Conservation (phyloP, 306 rosid genomes). For the Trifolium fragiferum region DNA sequence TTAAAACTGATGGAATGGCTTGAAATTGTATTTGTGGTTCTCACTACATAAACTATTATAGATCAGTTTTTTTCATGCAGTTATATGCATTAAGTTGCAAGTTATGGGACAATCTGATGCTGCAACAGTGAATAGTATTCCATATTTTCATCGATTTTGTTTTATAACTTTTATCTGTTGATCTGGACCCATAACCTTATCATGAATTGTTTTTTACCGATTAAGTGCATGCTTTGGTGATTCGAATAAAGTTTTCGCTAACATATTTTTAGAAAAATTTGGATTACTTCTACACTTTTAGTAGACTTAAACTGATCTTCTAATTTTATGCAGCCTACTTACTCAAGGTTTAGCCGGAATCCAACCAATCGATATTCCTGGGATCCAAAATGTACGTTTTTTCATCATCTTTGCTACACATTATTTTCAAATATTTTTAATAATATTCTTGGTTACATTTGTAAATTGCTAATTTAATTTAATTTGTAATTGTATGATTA, state of each 20-base stretch:
- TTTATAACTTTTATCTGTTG: conserved; percentile 16
- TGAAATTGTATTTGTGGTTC: conserved; percentile 7
- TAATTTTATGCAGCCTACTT: conserved; percentile 54
- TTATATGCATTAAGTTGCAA: conserved; percentile 5
- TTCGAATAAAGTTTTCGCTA: not conserved
- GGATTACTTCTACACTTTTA: conserved; percentile 12
- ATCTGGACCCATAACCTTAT: not conserved
- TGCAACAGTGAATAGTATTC: conserved; percentile 11
- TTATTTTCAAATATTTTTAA: not conserved
- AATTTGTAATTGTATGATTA: conserved; percentile 17
- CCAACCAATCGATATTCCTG: conserved; percentile 63
- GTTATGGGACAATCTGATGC: conserved; percentile 1
- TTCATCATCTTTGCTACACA: not conserved
- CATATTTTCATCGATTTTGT: conserved; percentile 7
- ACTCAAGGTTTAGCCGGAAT: conserved; percentile 77
- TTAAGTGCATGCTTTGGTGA: not conserved
- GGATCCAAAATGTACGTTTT: conserved; percentile 61
- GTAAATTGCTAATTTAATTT: conserved; percentile 25
- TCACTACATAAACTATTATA: conserved; percentile 4
- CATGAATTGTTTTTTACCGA: conserved; percentile 4
- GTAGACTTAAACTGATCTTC: conserved; percentile 26
- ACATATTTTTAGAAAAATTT: not conserved
- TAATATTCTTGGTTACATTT: not conserved
- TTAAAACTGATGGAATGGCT: conserved; percentile 5
- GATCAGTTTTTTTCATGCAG: not conserved